Percentiles rank a stretch among this genome's conserved stretches.
phyloP scores from a whole-genome alignment of 2,329 filamentous ascomycete species.

The Ophiostoma angusticollis region DNA sequence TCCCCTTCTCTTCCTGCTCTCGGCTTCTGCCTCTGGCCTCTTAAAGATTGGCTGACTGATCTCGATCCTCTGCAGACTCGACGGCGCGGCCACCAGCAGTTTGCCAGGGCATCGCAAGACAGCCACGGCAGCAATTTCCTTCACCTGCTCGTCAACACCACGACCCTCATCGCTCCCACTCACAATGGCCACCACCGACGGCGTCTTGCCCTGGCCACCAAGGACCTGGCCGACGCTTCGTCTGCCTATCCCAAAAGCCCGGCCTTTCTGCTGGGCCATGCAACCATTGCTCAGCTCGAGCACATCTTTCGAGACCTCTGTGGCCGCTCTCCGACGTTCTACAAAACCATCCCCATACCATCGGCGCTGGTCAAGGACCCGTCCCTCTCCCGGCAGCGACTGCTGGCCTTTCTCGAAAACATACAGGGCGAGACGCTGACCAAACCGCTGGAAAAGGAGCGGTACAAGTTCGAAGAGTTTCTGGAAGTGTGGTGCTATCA shows the following conservation, averaged over 20 bases:
- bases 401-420: conserved; percentile 36
- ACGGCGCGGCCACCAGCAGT: conserved; percentile 2
- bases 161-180: conserved; percentile 21
- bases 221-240: conserved; percentile 11
- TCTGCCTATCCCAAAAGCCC: conserved; percentile 11
- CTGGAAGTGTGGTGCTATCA: conserved; percentile 33
- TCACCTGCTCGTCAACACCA: conserved; percentile 14
- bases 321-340: conserved; percentile 19
- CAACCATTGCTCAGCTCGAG: conserved; percentile 35
- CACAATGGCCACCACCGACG: conserved; percentile 16
- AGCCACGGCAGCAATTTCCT: conserved; percentile 8
- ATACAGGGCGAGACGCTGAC: conserved; percentile 32
- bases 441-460: conserved; percentile 25
- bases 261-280: conserved; percentile 32
- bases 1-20: no score
- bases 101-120: not conserved
- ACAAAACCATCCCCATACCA: conserved; percentile 1
- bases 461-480: conserved; percentile 36
- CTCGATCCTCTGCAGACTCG: not conserved
- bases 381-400: conserved; percentile 25
- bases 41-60: no score
- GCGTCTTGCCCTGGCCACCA: conserved; percentile 11
- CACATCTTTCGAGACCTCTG: conserved; percentile 35
- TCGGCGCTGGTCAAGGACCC: not conserved
- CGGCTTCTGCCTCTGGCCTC: conserved; percentile 1